These are phyloP conservation scores for Nectriaceae sp. DNA, from an alignment of 2,329 filamentous ascomycete species.

Conservation along the genomic window DNA sequence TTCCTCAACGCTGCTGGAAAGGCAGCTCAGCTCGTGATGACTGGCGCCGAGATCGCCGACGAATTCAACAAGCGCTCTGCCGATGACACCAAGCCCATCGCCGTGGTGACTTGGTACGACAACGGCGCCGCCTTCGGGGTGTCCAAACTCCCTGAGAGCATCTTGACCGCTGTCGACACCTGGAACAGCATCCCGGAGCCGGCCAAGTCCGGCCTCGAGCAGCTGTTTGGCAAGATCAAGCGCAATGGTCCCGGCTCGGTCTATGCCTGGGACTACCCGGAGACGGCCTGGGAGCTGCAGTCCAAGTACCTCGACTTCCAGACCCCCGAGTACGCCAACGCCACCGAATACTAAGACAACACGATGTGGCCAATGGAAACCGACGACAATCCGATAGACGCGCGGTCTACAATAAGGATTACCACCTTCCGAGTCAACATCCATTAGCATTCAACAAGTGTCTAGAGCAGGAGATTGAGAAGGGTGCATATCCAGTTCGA, in stretches of 20 bases:
- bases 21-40: constrained; percentile 2
- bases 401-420: too few species aligned
- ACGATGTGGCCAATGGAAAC: not conserved
- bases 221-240: constrained; percentile 4
- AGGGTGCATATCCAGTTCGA: too few species aligned
- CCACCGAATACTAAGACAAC: constrained; percentile 5
- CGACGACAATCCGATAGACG: constrained; percentile 1
- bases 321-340: constrained; percentile 3
- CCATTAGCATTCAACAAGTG: too few species aligned
- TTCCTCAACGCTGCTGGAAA: constrained; percentile 8
- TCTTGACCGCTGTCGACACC: constrained; percentile 3
- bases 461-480: too few species aligned
- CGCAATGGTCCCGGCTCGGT: constrained; percentile 2
- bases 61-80: constrained; percentile 1
- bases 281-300: constrained; percentile 6
- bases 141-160: constrained; percentile 3
- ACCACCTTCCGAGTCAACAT: too few species aligned
- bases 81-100: constrained; percentile 1
- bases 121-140: constrained; percentile 4
- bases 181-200: constrained; percentile 8
- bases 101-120: constrained; percentile 7
- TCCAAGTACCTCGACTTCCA: constrained; percentile 7
- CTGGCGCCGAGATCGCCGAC: constrained; percentile 1
- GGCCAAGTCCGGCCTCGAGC: constrained; percentile 4
- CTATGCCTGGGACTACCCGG: constrained; percentile 5